phyloP scores from a whole-genome alignment of 371 early-diverging fungal species.

The Chytridiales sp. region DNA sequence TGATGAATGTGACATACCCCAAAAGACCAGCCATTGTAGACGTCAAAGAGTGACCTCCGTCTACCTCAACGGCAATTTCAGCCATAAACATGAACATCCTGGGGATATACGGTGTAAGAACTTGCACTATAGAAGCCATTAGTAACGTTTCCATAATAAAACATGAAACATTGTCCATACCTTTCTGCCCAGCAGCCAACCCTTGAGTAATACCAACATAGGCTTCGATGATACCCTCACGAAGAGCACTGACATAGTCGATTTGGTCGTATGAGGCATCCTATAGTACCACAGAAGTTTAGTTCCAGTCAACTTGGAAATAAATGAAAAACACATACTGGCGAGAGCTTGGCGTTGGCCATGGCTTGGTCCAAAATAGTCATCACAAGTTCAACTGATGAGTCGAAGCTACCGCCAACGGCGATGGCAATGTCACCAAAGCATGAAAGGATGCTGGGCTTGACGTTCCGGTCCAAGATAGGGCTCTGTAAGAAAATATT shows the following conservation, averaged over 20 bases:
- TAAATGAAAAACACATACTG: constrained; percentile 10
- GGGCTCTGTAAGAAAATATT: constrained; percentile 49
- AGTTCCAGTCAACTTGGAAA: not conserved
- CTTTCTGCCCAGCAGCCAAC: constrained; percentile 65
- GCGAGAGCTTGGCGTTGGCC: constrained; percentile 58
- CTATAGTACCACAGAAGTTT: constrained; percentile 2
- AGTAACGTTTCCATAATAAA: not conserved
- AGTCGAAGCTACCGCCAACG: constrained; percentile 82
- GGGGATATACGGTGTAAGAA: constrained; percentile 62
- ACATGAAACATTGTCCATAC: constrained; percentile 12
- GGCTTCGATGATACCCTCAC: constrained; percentile 89
- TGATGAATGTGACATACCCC: constrained; percentile 45
- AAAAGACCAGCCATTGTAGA: constrained; percentile 76
- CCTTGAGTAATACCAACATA: constrained; percentile 95
- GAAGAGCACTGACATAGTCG: constrained; percentile 80
- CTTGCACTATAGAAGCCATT: constrained; percentile 41
- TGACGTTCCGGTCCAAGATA: constrained; percentile 78
- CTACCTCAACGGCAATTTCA: constrained; percentile 57
- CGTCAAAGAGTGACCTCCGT: constrained; percentile 16
- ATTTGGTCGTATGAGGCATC: constrained; percentile 20
- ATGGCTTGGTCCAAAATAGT: constrained; percentile 79
- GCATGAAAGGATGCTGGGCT: constrained; percentile 89
- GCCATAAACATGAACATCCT: constrained; percentile 76
- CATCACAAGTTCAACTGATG: constrained; percentile 81
- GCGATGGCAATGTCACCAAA: constrained; percentile 98